Evolutionary conservation across 495 filamentous ascomycete genomes (phyloP), one percentile per base, ranked within the genome.

Genomic region (Margaritispora aquatica): DNA sequence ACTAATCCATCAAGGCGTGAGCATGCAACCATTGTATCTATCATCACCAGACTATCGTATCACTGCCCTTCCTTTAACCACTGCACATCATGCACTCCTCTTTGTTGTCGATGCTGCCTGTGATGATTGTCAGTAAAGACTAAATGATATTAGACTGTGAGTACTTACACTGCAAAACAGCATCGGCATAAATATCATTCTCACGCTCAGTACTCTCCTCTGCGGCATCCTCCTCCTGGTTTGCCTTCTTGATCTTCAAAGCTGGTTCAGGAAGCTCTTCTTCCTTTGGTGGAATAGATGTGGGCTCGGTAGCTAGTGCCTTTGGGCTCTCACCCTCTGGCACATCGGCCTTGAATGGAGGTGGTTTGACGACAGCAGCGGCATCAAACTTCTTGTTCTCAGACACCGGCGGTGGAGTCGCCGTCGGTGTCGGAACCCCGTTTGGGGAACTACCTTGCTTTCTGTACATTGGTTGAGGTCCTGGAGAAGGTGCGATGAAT

Each of bases 81-180:
- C 88, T 90, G 83, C 91, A 96, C 91, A 96, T 96, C 0, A 92
- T 63, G 72, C 91, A 96, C 21, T 81, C 79, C 71, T 96, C 91
- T 67, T 85, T 87, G 79, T 96, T 93, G 74, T 96, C 88, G 68
- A 96, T 96, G 75, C 89, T 92, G 72, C 79, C 79, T 82, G 47
- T 61, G n/a, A 49, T 49, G 24, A 34, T 26, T 44, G 53, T 61
- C 54, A 68, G 56, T 59, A 26, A 20, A 51, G 44, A n/a, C 7
- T 58, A 9, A 34, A 19, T 15, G 26, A 11, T 23, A 22, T 19
- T 55, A 46, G 23, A 19, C n/a, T 22, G 46, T 48, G 51, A 48
- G 20, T 11, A 72, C 80, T 78, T 88, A 86, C 94, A 98, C 70
- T 84, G 81, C 71, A 98, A 77, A 24, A 90, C 92, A 56, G 89